These are phyloP conservation scores for Lachancea cidri DNA, from an alignment of 805 yeast species.

Conservation along the genomic window DNA sequence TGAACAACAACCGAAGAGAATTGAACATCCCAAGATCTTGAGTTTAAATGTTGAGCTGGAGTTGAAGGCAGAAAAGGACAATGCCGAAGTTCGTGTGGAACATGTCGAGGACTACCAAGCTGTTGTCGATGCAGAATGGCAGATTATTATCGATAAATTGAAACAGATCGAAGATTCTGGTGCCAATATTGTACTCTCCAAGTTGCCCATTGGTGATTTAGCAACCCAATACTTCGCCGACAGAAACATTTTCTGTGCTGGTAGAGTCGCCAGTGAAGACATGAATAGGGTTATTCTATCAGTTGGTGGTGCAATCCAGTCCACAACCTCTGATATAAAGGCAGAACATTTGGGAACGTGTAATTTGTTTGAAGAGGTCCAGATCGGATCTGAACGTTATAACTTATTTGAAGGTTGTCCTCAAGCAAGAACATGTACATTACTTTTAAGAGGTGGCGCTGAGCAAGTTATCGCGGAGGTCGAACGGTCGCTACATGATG, in stretches of 20 bases:
- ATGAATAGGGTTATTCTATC: conserved; percentile 90
- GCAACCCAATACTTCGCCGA: conserved; percentile 99
- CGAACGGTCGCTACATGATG: conserved; percentile 95
- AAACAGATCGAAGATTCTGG: conserved; percentile 80
- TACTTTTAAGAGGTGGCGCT: conserved; percentile 94
- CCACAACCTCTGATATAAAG: conserved; percentile 66
- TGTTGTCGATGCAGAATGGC: conserved; percentile 99
- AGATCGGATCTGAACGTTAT: conserved; percentile 93
- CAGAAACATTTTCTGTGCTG: conserved; percentile 94
- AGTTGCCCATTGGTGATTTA: conserved; percentile 94
- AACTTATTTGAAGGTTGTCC: conserved; percentile 92
- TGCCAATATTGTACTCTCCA: conserved; percentile 87
- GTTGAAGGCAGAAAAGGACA: conserved; percentile 96
- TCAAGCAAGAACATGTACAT: conserved; percentile 86
- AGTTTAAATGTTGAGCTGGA: conserved; percentile 90
- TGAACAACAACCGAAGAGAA: conserved; percentile 94
- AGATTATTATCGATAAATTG: conserved; percentile 80
- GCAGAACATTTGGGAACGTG: conserved; percentile 79
- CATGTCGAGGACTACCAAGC: conserved; percentile 92
- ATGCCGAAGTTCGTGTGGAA: conserved; percentile 95
- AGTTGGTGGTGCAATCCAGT: conserved; percentile 87
- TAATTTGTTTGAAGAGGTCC: conserved; percentile 82
- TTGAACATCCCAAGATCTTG: conserved; percentile 73
- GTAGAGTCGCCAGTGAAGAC: conserved; percentile 84
- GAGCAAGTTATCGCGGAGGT: conserved; percentile 98